phyloP scores from a whole-genome alignment of 2,329 filamentous ascomycete genomes.

The Parafenestella ontariensis region DNA sequence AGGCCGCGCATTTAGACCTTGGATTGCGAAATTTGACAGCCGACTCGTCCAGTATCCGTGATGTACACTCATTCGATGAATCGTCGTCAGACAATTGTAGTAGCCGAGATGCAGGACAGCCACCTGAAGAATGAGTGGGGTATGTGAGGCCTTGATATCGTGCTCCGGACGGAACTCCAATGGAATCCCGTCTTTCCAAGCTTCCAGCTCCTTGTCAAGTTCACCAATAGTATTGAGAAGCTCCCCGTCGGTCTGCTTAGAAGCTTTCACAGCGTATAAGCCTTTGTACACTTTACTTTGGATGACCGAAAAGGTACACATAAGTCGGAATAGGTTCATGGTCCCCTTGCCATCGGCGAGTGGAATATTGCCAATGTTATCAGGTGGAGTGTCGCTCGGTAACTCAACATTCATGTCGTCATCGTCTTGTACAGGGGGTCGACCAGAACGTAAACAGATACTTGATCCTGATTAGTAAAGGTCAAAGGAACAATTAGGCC shows the following conservation, averaged over 20 bases:
- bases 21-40: constrained; percentile 91
- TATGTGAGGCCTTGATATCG: constrained; percentile 92
- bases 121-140: constrained; percentile 90
- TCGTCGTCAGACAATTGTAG: constrained; percentile 97
- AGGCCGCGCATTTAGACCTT: constrained; percentile 87
- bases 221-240: constrained; percentile 95
- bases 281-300: constrained; percentile 93
- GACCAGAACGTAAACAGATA: constrained; percentile 74
- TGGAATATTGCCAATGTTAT: constrained; percentile 94
- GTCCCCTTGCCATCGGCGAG: constrained; percentile 87
- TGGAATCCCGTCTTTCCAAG: constrained; percentile 96
- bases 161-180: constrained; percentile 97
- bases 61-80: constrained; percentile 97
- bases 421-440: constrained; percentile 75
- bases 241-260: constrained; percentile 90
- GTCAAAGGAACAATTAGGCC: background rate
- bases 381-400: constrained; percentile 85
- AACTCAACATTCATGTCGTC: constrained; percentile 96
- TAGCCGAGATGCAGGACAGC: constrained; percentile 96
- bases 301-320: constrained; percentile 91
- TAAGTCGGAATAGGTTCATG: constrained; percentile 91
- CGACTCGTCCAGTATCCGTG: constrained; percentile 98
- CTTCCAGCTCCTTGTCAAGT: constrained; percentile 80
- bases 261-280: constrained; percentile 90
- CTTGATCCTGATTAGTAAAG: constrained; percentile 43